Evolutionary conservation across 1,284 basidiomycete genomes (phyloP), one percentile per base, ranked within the genome.

Genomic region (Cutaneotrichosporon sp.): DNA sequence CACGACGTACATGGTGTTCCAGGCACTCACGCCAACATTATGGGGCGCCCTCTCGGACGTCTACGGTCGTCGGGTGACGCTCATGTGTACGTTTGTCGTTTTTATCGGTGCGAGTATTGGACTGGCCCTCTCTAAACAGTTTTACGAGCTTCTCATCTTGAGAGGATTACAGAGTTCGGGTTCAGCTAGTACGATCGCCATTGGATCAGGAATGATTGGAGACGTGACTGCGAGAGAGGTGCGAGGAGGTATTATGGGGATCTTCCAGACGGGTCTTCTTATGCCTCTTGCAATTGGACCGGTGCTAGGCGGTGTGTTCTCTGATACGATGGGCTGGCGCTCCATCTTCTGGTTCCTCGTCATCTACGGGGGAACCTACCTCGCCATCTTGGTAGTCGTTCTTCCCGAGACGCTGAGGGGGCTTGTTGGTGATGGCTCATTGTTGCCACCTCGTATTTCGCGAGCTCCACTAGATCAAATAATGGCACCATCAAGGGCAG

Each of bases 401-500:
- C 64, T 76, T 22, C 76, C 76, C 1, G 76, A 78, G 59, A 77
- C 76, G n/a, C 69, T 78, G 4, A 69, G 76, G 6, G 58, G 66
- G 2, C 65, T 76, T 2, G 76, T 78, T 3, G 76, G 73, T 1
- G 72, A 76, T 49, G 76, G 76, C 1, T 71, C 72, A 0, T 58
- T 70, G 0, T 66, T 71, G 0, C 73, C 75, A 13, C 74, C 74
- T 13, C 22, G 67, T 16, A 56, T 74, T 22, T 76, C 76, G 58
- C 69, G 70, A 56, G 74, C 72, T 1, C 73, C 73, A 13, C 40
- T 42, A 9, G 40, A 42, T 42, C 5, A 13, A 13, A 0, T 53
- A 65, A 2, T 61, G 65, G 13, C 61, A 73, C 31, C 42, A 72
- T 21, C 36, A 59, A 8, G 51, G 69, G 8, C 68, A 61, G 31